Evolutionary conservation across 306 rosid genomes (phyloP).

Genomic region (Parietaria judaica): DNA sequence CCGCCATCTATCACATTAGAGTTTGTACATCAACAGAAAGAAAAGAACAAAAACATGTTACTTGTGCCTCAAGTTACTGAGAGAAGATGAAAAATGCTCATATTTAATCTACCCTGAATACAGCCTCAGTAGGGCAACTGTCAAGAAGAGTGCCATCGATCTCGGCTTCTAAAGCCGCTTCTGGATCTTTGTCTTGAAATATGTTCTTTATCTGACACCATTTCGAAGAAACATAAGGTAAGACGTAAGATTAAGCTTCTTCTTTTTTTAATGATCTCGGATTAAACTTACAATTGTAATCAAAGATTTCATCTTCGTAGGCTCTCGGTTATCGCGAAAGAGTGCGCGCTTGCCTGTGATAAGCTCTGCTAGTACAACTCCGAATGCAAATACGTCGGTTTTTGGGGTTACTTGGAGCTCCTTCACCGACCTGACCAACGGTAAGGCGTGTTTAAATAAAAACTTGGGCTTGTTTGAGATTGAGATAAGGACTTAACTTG

Average conservation of each 20-base stretch:
- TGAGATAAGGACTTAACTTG: not conserved
- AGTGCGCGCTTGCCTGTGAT: slow-evolving; percentile 74
- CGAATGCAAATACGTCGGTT: slow-evolving; percentile 83
- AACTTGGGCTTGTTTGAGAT: not conserved
- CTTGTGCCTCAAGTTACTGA: not conserved
- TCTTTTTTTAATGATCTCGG: not conserved
- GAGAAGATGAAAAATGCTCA: not conserved
- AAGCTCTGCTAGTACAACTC: slow-evolving; percentile 72
- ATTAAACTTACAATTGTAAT: slow-evolving; percentile 46
- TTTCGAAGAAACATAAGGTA: slow-evolving; percentile 10
- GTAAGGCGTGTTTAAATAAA: not conserved
- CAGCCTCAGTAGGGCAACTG: slow-evolving; percentile 42
- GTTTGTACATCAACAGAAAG: not conserved
- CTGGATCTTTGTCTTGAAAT: slow-evolving; percentile 46
- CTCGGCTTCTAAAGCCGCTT: slow-evolving; percentile 40
- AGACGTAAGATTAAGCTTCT: not conserved
- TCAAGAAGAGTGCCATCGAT: slow-evolving; percentile 51
- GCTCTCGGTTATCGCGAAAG: slow-evolving; percentile 45
- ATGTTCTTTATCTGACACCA: slow-evolving; percentile 37
- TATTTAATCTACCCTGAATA: slow-evolving; percentile 35
- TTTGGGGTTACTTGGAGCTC: slow-evolving; percentile 81
- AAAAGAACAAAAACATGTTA: not conserved
- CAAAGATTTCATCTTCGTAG: slow-evolving; percentile 49
- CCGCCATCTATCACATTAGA: slow-evolving; percentile 47
- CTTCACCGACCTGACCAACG: slow-evolving; percentile 51